Percentiles rank a stretch among this genome's conserved stretches.
Evolutionary conservation across 2,329 filamentous ascomycete species (phyloP).

Genomic region (Aspergillus sp.): DNA sequence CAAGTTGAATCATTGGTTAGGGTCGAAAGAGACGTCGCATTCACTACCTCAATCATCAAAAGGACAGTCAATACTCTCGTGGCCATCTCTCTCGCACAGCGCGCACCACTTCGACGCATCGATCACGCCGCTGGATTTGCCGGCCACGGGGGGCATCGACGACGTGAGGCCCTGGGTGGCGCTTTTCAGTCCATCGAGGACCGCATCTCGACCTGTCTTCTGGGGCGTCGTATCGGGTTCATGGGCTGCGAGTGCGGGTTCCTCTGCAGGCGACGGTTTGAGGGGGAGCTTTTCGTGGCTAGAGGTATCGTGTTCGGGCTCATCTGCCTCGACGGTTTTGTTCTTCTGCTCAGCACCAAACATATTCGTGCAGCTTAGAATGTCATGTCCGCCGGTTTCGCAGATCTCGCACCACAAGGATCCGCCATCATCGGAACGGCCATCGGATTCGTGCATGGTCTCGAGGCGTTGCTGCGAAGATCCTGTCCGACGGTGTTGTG

Average conservation of each 20-base stretch:
- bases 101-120: constrained; percentile 95
- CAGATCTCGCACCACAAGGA: constrained; percentile 93
- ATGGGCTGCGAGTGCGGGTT: constrained; percentile 12
- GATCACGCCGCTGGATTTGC: constrained; percentile 73
- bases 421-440: constrained; percentile 68
- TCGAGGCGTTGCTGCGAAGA: constrained; percentile 32
- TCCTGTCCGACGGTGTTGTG: constrained; percentile 23
- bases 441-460: constrained; percentile 41
- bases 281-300: constrained; percentile 16
- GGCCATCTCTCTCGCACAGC: constrained; percentile 90
- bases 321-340: constrained; percentile 11
- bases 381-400: constrained; percentile 87
- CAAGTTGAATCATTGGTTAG: background rate
- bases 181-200: constrained; percentile 43
- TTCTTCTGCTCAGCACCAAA: constrained; percentile 51
- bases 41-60: constrained; percentile 66
- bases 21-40: constrained; percentile 7
- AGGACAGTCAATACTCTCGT: constrained; percentile 92
- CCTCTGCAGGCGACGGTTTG: constrained; percentile 12
- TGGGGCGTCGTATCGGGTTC: constrained; percentile 24
- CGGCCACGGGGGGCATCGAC: constrained; percentile 64
- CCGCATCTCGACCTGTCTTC: constrained; percentile 41
- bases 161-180: constrained; percentile 34
- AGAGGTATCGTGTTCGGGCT: constrained; percentile 14
- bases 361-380: constrained; percentile 91